Evolutionary conservation across 23 red algal species (phyloP).

Genomic region (Cyanidium caldarium): DNA sequence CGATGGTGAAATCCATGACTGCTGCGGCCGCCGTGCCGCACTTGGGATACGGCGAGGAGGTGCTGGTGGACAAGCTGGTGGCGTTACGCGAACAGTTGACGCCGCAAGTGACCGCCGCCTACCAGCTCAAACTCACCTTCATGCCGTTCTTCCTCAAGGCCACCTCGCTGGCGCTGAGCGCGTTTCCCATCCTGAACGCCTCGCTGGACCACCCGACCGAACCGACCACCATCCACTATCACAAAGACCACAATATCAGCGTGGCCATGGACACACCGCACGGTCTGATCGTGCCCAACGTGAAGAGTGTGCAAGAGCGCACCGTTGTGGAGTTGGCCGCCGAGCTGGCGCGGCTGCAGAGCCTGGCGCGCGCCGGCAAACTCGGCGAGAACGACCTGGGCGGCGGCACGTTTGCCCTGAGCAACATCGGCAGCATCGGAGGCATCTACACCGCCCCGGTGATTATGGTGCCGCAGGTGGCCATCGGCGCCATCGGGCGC

Average conservation of each 20-base stretch:
- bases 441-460: slow-evolving; percentile 20
- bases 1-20: slow-evolving; percentile 40
- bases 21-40: slow-evolving; percentile 16
- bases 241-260: slow-evolving; percentile 37
- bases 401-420: slow-evolving; percentile 37
- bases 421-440: slow-evolving; percentile 36
- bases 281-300: slow-evolving; percentile 36
- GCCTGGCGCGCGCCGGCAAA: neutral
- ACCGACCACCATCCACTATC: slow-evolving; percentile 15
- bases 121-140: slow-evolving; percentile 13
- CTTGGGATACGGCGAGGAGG: slow-evolving; percentile 22
- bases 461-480: slow-evolving; percentile 34
- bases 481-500: slow-evolving; percentile 26
- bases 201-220: slow-evolving; percentile 7
- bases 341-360: slow-evolving; percentile 18
- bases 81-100: neutral
- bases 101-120: neutral
- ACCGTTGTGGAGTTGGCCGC: slow-evolving; percentile 21
- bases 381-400: slow-evolving; percentile 22
- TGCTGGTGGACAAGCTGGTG: slow-evolving; percentile 16
- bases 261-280: slow-evolving; percentile 38
- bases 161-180: slow-evolving; percentile 28
- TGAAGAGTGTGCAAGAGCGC: slow-evolving; percentile 20
- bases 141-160: slow-evolving; percentile 55
- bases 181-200: slow-evolving; percentile 33